A percentile compares a stretch with the other conserved stretches of the same genome.
These are phyloP conservation scores for Ceratobasidium sp. DNA, from an alignment of 1,284 basidiomycete species.

Conservation along the genomic window DNA sequence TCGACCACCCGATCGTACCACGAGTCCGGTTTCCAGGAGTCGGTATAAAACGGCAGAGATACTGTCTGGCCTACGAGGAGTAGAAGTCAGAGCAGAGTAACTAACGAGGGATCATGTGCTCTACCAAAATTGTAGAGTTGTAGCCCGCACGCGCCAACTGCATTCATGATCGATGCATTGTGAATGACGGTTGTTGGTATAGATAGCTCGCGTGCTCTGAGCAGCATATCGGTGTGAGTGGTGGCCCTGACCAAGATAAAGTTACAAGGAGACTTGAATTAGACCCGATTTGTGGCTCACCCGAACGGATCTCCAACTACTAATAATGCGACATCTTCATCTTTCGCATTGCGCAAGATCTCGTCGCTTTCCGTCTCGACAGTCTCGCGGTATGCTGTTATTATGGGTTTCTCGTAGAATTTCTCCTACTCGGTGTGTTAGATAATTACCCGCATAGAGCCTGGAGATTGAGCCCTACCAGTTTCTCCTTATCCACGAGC, in stretches of 20 bases:
- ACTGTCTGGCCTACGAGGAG: constrained; percentile 74
- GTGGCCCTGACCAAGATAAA: constrained; percentile 76
- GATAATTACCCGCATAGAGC: background rate
- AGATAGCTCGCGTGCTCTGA: constrained; percentile 84
- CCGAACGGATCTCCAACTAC: constrained; percentile 99
- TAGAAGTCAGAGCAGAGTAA: background rate
- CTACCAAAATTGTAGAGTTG: constrained; percentile 96
- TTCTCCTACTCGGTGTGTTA: constrained; percentile 72
- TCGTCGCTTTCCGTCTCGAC: constrained; percentile 96
- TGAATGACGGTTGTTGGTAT: constrained; percentile 92
- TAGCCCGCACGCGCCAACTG: constrained; percentile 90
- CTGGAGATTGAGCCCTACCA: constrained; percentile 68
- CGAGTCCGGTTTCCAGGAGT: constrained; percentile 94
- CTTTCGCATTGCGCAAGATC: constrained; percentile 84
- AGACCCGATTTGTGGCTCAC: constrained; percentile 60
- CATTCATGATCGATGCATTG: constrained; percentile 99
- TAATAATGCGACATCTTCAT: constrained; percentile 87
- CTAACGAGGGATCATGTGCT: background rate
- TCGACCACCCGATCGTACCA: constrained; percentile 96
- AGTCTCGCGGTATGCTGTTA: constrained; percentile 95
- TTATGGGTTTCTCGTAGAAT: constrained; percentile 89
- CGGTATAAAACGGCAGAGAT: constrained; percentile 96
- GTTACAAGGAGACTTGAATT: background rate
- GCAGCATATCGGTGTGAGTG: constrained; percentile 95
- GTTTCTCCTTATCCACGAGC: constrained; percentile 85